Evolutionary conservation across 192 early-diverging fungal species (phyloP), one percentile per base, ranked within the genome.

Genomic region (Coemansia asiatica): DNA sequence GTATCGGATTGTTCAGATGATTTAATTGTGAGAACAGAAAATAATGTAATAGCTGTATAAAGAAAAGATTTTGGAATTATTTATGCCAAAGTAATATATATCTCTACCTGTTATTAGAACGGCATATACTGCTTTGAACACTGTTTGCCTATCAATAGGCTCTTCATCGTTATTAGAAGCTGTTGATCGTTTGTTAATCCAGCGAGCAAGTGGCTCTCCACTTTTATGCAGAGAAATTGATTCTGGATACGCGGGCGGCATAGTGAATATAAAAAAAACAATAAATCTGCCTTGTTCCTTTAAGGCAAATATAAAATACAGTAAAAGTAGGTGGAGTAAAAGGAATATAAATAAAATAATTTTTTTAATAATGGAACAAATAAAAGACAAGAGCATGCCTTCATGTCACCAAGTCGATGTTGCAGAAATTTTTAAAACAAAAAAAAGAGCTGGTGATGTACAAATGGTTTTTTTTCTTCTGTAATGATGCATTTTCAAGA

Each of bases 81-180:
- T 16, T 2, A 44, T 33, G 31, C 8, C 19, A 36, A 10, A 2
- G 15, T 10, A 10, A 19, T 16, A 59, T 40, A 18, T 64, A 64
- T 50, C 62, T 22, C n/a, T 64, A 64, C 62, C 62, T 22, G 50
- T n/a, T 54, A 64, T 49, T 31, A 64, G 50, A 19, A 64, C 19
- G 1, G 49, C 49, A 50, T 64, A 64, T 54, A 64, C 25, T 6
- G 50, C 35, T 23, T 64, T 64, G 62, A 53, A 64, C 19, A 64
- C 31, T 26, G 49, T 19, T n/a, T 21, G 36, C 9, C n/a, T 15
- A 1, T 49, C 50, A 2, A 44, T 12, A 0, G 46, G 1, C 9
- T 15, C 38, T 0, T 48, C 44, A 12, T 9, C 10, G 40, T 12
- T 13, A 16, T 44, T 16, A 16, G 40, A 16, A 2, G 6, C 40